Conservation (phyloP, 352 stramenopile species). For the Globisporangium canariense region DNA sequence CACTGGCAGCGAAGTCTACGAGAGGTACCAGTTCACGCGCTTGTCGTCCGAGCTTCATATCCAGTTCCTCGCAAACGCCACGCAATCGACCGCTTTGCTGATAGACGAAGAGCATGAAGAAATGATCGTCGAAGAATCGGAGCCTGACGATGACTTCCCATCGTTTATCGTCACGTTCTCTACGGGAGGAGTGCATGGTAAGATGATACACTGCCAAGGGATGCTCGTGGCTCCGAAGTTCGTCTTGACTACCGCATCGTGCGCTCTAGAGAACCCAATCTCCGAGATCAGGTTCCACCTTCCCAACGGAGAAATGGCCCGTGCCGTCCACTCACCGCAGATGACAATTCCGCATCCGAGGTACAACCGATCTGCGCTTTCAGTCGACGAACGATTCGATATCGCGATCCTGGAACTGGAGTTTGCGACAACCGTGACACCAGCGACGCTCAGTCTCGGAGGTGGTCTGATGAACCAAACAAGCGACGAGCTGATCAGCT, state of each 20-base stretch:
- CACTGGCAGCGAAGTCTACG: not conserved
- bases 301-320: conserved; percentile 6
- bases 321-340: conserved; percentile 1
- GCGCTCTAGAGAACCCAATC: conserved; percentile 5
- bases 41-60: not conserved
- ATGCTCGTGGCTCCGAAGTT: conserved; percentile 32
- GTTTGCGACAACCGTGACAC: not conserved
- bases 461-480: not conserved
- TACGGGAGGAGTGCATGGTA: not conserved
- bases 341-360: conserved; percentile 9
- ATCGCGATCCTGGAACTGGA: conserved; percentile 12
- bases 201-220: conserved; percentile 20
- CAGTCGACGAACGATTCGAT: not conserved
- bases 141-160: not conserved
- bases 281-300: not conserved
- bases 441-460: conserved; percentile 11
- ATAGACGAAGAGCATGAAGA: not conserved
- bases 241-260: conserved; percentile 33
- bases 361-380: conserved; percentile 2
- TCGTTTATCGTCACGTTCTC: conserved; percentile 11
- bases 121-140: not conserved
- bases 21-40: not conserved
- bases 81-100: not conserved
- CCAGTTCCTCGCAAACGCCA: conserved; percentile 4
- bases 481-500: not conserved